Base-by-base conservation (phyloP, 768 basidiomycete species). In the Termitomyces sp. region DNA sequence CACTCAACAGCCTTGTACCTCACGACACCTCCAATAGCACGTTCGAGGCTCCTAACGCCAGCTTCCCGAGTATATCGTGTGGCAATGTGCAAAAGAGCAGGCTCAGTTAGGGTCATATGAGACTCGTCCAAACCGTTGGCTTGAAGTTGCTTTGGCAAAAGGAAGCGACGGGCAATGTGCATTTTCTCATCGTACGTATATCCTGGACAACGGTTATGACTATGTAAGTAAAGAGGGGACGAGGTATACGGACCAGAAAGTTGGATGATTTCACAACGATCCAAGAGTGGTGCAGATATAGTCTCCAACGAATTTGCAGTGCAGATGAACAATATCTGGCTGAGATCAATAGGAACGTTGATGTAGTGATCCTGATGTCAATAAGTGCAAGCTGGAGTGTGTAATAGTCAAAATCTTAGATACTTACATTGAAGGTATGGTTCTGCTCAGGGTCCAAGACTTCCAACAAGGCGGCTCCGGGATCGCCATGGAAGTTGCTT, bases 361-460 rank as follows among this genome's bases (percentile, higher is more conserved):
- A 95, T 82, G 67, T 93, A 96, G 73, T 97, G 95, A 70, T 97
- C 95, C 84, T 92, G 66, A 69, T 4, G 41, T 0, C 15, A n/a
- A 63, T 48, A 8, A 42, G 58, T 7, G 55, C 55, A 30, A 48
- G 39, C 50, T 20, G 44, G 24, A 30, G 51, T 31, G 18, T 18
- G 51, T 37, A 20, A 9, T 18, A 20, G 24, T 3, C 44, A 2
- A 31, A 54, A 48, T 11, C 27, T 58, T 33, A 48, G 45, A 13
- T 34, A 54, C 81, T 61, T 54, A 86, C 89, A 68, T 88, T 90
- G 68, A 92, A 92, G 0, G 84, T 79, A 67, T 89, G 82, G 61
- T 95, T 95, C 71, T 96, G 93, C 69, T 97, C 95, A 0, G 95
- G 95, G 69, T 97, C 95, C 54, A 98, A 78, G 0, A 95, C 93